phyloP scores from a whole-genome alignment of 768 basidiomycete genomes.

The Rhodosporidiobolus sp. region DNA sequence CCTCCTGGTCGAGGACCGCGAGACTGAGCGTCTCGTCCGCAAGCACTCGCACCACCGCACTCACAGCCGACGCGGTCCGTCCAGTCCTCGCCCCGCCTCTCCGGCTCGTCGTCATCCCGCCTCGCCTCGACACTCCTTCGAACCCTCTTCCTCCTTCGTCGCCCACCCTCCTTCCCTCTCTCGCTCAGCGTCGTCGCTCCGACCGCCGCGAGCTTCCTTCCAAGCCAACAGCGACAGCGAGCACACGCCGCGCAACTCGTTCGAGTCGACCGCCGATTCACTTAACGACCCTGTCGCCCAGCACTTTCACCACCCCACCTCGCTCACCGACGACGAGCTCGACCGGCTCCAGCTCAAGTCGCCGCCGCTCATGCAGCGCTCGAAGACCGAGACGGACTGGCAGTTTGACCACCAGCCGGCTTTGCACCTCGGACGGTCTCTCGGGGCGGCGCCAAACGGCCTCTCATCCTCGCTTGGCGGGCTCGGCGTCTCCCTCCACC shows the following conservation, averaged over 20 bases:
- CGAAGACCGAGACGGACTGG: slow-evolving; percentile 30
- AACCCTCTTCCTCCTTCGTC: neutral
- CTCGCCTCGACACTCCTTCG: neutral
- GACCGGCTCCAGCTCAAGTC: slow-evolving; percentile 26
- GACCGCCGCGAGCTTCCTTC: neutral
- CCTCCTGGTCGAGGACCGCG: slow-evolving; percentile 53
- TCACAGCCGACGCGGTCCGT: slow-evolving; percentile 10
- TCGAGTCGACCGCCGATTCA: slow-evolving; percentile 30
- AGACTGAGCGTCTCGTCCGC: slow-evolving; percentile 20
- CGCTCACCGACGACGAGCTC: slow-evolving; percentile 37
- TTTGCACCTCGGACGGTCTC: neutral
- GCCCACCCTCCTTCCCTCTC: neutral
- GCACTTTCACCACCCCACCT: neutral
- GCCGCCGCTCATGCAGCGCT: slow-evolving; percentile 31
- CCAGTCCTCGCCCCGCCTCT: neutral
- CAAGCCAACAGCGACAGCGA: slow-evolving; percentile 11
- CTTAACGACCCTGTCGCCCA: neutral
- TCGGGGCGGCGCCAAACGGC: neutral
- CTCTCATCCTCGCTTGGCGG: neutral
- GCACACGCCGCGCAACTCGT: slow-evolving; percentile 19
- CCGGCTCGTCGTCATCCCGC: neutral
- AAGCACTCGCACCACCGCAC: slow-evolving; percentile 20
- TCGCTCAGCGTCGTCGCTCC: slow-evolving; percentile 7
- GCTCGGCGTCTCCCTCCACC: neutral
- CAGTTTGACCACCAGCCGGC: neutral